These are phyloP conservation scores for Colletotrichum horii DNA, from an alignment of 2,329 filamentous ascomycete species.

Conservation along the genomic window DNA sequence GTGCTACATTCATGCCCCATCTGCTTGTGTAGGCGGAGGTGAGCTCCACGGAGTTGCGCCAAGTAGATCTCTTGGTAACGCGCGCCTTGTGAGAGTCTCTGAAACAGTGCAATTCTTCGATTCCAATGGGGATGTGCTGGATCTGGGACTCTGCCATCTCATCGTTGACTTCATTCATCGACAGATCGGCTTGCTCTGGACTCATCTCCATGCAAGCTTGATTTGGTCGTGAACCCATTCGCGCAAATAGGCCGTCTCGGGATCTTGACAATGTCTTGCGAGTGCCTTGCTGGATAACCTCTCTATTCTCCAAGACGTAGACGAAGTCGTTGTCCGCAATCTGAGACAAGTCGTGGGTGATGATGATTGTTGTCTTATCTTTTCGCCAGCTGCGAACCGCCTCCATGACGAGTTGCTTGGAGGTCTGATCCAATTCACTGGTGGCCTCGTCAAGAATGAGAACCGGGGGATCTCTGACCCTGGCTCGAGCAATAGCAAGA, in stretches of 20 bases:
- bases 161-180: neutral
- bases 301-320: slow-evolving; percentile 77
- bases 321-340: slow-evolving; percentile 77
- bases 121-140: neutral
- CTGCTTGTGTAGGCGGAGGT: neutral
- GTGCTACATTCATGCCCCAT: neutral
- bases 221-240: slow-evolving; percentile 33
- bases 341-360: slow-evolving; percentile 87
- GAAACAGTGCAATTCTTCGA: neutral
- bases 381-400: slow-evolving; percentile 78
- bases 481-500: slow-evolving; percentile 79
- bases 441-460: slow-evolving; percentile 90
- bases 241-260: slow-evolving; percentile 50
- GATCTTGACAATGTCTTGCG: slow-evolving; percentile 57
- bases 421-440: slow-evolving; percentile 81
- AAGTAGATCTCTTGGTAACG: neutral
- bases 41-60: neutral
- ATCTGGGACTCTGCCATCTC: neutral
- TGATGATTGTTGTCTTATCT: slow-evolving; percentile 87
- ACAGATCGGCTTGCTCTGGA: neutral
- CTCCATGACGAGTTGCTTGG: slow-evolving; percentile 71
- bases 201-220: neutral
- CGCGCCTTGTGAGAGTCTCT: neutral
- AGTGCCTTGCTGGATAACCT: slow-evolving; percentile 72
- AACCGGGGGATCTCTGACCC: slow-evolving; percentile 77